phyloP scores from a whole-genome alignment of 2,329 filamentous ascomycete genomes.

The Colletotrichum karsti region DNA sequence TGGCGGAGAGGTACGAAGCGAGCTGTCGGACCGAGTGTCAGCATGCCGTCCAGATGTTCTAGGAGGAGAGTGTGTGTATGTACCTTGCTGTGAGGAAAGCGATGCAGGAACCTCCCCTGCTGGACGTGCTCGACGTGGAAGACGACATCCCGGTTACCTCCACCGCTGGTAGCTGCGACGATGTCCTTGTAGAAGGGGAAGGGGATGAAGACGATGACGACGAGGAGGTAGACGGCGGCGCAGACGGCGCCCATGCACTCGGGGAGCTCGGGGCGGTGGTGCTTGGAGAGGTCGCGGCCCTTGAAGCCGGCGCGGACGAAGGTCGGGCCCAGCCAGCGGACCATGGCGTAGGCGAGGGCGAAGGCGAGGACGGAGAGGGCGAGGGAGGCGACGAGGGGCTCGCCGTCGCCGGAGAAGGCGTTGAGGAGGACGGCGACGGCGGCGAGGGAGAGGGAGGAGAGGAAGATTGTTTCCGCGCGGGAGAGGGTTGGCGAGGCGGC shows the following conservation, averaged over 20 bases:
- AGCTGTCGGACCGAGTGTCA: constrained; percentile 64
- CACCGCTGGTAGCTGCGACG: constrained; percentile 91
- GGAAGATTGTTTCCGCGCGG: constrained; percentile 59
- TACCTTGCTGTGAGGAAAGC: constrained; percentile 95
- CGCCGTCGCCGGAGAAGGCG: constrained; percentile 85
- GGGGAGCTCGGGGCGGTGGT: constrained; percentile 77
- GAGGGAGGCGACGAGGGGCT: constrained; percentile 87
- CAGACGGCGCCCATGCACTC: constrained; percentile 97
- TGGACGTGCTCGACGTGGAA: constrained; percentile 77
- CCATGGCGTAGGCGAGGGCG: constrained; percentile 81
- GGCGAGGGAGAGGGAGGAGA: constrained; percentile 71
- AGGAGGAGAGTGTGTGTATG: neutral
- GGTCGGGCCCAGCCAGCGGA: constrained; percentile 90
- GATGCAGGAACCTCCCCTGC: constrained; percentile 85
- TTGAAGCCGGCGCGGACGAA: constrained; percentile 91
- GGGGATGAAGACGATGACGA: constrained; percentile 91
- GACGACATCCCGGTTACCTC: constrained; percentile 89
- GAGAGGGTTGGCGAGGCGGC: constrained; percentile 52
- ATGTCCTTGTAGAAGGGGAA: constrained; percentile 99
- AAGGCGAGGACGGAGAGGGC: constrained; percentile 90
- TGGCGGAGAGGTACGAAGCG: constrained; percentile 92
- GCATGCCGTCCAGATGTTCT: no score
- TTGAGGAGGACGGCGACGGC: constrained; percentile 80
- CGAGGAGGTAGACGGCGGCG: constrained; percentile 89
- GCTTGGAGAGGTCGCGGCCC: constrained; percentile 85